These are phyloP conservation scores for Paecilomyces formosus DNA, from an alignment of 2,329 filamentous ascomycete genomes.

Conservation along the genomic window DNA sequence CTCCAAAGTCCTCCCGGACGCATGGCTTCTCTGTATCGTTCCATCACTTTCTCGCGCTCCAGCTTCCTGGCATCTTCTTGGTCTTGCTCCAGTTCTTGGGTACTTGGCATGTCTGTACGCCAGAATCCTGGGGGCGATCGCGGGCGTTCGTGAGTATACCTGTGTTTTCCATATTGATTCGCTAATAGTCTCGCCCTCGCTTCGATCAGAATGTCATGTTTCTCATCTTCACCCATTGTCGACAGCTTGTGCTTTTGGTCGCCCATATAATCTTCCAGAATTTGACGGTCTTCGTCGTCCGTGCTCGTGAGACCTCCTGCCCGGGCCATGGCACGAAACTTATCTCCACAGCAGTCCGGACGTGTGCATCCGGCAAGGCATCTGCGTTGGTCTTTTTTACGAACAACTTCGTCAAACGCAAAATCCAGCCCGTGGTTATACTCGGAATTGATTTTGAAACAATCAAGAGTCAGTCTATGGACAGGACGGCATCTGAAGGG, in stretches of 20 bases:
- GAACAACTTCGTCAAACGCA: conserved; percentile 68
- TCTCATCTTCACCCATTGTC: conserved; percentile 53
- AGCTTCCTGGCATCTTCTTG: conserved; percentile 56
- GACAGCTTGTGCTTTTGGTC: conserved; percentile 25
- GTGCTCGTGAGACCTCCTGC: conserved; percentile 22
- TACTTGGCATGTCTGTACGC: conserved; percentile 80
- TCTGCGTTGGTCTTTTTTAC: conserved; percentile 60
- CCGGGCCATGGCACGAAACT: conserved; percentile 60
- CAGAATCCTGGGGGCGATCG: conserved; percentile 81
- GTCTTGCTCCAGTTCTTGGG: conserved; percentile 68
- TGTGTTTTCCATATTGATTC: conserved; percentile 68
- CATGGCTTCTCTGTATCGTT: conserved; percentile 76
- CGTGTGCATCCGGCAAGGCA: conserved; percentile 68
- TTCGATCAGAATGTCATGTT: conserved; percentile 61
- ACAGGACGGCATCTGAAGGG: conserved; percentile 53
- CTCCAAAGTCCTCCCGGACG: conserved; percentile 67
- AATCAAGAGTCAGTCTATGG: conserved; percentile 52
- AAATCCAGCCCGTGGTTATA: conserved; percentile 64
- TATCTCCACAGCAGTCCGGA: conserved; percentile 66
- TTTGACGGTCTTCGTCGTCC: conserved; percentile 14
- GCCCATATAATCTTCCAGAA: conserved; percentile 50
- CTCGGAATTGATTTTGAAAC: conserved; percentile 76
- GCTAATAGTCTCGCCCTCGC: conserved; percentile 68
- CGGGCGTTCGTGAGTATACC: conserved; percentile 63
- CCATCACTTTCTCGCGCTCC: conserved; percentile 58